Conservation (phyloP, 2,329 filamentous ascomycete species). For the Karstenula rhodostoma region DNA sequence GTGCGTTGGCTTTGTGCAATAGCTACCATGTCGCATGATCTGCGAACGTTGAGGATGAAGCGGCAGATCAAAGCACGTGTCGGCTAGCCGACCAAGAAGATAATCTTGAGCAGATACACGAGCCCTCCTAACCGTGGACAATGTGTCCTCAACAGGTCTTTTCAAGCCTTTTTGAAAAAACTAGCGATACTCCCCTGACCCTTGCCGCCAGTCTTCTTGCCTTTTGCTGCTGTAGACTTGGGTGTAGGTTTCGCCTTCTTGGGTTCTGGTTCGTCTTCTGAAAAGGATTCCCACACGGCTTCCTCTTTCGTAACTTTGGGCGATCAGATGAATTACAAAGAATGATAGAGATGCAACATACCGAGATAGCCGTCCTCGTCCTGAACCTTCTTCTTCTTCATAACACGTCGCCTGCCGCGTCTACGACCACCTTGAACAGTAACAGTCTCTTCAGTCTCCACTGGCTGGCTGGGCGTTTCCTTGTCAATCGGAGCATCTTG, state of each 20-base stretch:
- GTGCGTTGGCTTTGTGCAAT: background rate
- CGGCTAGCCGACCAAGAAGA: background rate
- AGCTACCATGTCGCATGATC: background rate
- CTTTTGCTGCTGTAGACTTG: constrained; percentile 58
- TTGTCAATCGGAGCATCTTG: constrained; percentile 47
- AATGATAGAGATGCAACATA: constrained; percentile 53
- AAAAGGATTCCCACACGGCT: constrained; percentile 88
- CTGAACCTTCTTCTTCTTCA: constrained; percentile 86
- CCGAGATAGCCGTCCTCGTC: constrained; percentile 91
- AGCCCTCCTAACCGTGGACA: background rate
- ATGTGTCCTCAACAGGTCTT: too few species aligned
- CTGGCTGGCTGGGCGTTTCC: constrained; percentile 26
- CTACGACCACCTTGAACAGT: constrained; percentile 70
- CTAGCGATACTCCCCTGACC: constrained; percentile 87
- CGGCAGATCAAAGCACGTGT: background rate
- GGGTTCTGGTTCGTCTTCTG: constrained; percentile 78
- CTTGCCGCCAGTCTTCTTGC: constrained; percentile 55
- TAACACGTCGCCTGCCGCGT: constrained; percentile 79
- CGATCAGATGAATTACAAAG: constrained; percentile 20
- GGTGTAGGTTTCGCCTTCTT: constrained; percentile 62
- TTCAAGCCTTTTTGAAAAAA: constrained; percentile 82
- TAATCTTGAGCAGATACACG: background rate
- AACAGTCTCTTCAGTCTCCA: constrained; percentile 48
- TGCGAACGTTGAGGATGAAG: constrained; percentile 3
- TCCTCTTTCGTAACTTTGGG: constrained; percentile 84